A percentile compares a stretch with the other conserved stretches of the same genome.
Conservation (phyloP, 257 asterid species). For the Ajuga chamaepitys region DNA sequence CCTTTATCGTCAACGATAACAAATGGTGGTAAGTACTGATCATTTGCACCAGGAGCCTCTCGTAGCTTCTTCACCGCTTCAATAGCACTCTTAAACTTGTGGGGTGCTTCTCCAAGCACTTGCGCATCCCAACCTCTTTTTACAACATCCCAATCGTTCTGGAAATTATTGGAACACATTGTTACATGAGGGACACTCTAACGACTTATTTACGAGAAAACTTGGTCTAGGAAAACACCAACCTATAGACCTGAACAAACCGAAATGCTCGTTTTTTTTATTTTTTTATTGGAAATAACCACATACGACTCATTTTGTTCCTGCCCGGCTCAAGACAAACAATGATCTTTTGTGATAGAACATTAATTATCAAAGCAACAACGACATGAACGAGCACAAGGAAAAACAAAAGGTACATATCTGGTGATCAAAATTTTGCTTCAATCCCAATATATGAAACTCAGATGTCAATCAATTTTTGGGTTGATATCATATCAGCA, state of each 20-base stretch:
- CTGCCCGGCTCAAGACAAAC: neutral
- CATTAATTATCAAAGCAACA: no score
- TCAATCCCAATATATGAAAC: no score
- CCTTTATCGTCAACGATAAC: constrained; percentile 75
- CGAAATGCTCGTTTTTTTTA: no score
- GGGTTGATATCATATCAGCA: neutral
- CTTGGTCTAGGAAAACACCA: neutral
- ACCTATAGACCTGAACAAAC: no score
- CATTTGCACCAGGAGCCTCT: constrained; percentile 53
- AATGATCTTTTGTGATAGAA: no score
- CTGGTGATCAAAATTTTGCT: no score
- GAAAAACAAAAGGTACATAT: no score
- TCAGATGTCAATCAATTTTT: neutral
- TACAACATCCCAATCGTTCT: constrained; percentile 91
- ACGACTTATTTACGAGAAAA: neutral
- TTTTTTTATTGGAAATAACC: no score
- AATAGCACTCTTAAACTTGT: constrained; percentile 62
- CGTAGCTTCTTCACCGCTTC: constrained; percentile 90
- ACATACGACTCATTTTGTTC: neutral
- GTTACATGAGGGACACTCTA: neutral
- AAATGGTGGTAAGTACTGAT: constrained; percentile 85
- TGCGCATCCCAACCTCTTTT: constrained; percentile 99
- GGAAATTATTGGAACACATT: neutral
- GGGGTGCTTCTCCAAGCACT: constrained; percentile 93
- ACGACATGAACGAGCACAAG: no score